Base-by-base conservation (phyloP, 2,329 filamentous ascomycete genomes). In the Ophiosphaerella herpotricha region DNA sequence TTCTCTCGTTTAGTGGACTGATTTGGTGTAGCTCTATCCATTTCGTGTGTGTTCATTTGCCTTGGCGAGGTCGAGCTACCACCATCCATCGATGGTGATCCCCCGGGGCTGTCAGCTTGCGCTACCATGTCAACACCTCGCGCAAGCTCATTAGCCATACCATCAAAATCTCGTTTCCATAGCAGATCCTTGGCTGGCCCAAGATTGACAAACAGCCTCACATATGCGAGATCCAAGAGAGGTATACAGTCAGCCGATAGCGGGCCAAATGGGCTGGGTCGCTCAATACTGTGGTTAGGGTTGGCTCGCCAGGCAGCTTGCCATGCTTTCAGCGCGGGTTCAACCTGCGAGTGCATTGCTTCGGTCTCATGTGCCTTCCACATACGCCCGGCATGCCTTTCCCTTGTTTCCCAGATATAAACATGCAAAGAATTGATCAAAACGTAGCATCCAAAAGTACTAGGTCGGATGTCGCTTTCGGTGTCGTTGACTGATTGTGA, bases 341-440 rank as follows among this genome's bases (percentile, higher is more conserved):
- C 92, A 50, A 97, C 95, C 66, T 96, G 91, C 1, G 89, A 85
- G 70, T 97, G 92, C 91, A 97, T 96, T 57, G 91, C 91, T 60
- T 97, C 92, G 0, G 91, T 96, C 73, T 97, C 93, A 58, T 93
- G 88, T 31, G 87, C 85, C 2, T 91, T 96, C 93, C 93, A 97
- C 41, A 91, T 81, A 55, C 91, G 87, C 61, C 89, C 91, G 62
- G 92, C 87, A 62, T 97, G 92, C 44, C 91, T 82, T 73, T 96
- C 92, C 21, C 93, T 83, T 0, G 92, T 97, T 74, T 97, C 93
- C 94, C 94, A 97, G 38, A 97, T 97, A 73, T 96, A 97, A 63
- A 97, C 97, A 75, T 97, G 94, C 21, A 97, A 80, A 3, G 94
- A 92, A 68, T 96, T 93, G 70, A 97, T 97, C 55, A 99, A 77